Conservation (phyloP, 2,329 filamentous ascomycete genomes). For the Aschersonia sp. region DNA sequence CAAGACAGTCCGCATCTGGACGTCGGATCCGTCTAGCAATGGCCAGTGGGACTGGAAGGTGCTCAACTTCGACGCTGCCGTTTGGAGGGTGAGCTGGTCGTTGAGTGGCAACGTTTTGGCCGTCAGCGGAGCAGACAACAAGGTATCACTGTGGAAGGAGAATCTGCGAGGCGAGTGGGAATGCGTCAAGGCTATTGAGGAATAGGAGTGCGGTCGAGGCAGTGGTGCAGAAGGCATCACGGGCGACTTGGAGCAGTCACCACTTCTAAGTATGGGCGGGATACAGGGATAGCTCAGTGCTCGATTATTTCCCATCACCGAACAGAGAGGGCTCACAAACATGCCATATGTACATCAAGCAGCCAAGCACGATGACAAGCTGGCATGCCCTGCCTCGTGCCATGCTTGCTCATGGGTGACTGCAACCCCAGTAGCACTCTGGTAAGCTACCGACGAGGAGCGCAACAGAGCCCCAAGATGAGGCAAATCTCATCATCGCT, state of each 20-base stretch:
- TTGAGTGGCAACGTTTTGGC: conserved; percentile 92
- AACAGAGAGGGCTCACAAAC: no score
- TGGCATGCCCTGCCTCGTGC: no score
- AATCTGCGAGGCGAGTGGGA: conserved; percentile 95
- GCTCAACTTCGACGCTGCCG: conserved; percentile 72
- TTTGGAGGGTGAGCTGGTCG: conserved; percentile 98
- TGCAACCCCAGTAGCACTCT: no score
- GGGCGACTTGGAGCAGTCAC: background rate
- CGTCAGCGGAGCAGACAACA: conserved; percentile 88
- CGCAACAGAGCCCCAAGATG: no score
- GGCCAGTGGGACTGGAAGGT: conserved; percentile 75
- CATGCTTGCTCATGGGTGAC: no score
- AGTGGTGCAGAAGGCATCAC: background rate
- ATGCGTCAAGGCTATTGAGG: conserved; percentile 90
- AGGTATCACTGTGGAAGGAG: conserved; percentile 97
- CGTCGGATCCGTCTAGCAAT: conserved; percentile 46
- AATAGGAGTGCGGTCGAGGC: conserved; percentile 31
- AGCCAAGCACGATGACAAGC: no score
- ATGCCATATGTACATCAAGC: no score
- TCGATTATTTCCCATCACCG: no score
- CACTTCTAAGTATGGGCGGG: no score
- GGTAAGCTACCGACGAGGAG: no score
- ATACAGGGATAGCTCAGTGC: no score
- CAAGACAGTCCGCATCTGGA: conserved; percentile 97
- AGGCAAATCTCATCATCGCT: no score